Percentiles rank a stretch among this genome's conserved stretches.
These are phyloP conservation scores for Castanopsis chinensis DNA, from an alignment of 306 rosid genomes.

Conservation along the genomic window DNA sequence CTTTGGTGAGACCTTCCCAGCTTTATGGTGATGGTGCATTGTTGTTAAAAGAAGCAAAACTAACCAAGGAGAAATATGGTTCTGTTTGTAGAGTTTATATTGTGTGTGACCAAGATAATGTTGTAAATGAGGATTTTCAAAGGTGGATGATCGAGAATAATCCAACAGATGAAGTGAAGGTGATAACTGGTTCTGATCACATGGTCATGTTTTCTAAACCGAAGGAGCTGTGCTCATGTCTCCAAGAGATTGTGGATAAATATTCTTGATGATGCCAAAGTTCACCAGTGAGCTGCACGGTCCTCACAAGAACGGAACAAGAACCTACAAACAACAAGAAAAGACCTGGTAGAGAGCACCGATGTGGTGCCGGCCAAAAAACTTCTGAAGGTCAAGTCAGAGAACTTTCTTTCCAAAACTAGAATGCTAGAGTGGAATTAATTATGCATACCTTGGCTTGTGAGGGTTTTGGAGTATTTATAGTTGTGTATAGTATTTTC, in stretches of 20 bases:
- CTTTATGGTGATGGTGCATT: neutral
- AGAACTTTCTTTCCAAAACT: too few relatives aligned
- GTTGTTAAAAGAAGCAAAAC: conserved; percentile 13
- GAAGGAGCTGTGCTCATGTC: conserved; percentile 17
- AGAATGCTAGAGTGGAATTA: too few relatives aligned
- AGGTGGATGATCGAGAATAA: conserved; percentile 33
- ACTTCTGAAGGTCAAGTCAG: too few relatives aligned
- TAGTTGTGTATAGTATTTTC: too few relatives aligned
- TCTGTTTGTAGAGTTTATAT: conserved; percentile 36
- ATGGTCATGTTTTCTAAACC: conserved; percentile 57
- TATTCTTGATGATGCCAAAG: too few relatives aligned
- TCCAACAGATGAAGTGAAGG: conserved; percentile 30
- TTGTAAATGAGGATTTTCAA: conserved; percentile 14
- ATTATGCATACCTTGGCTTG: too few relatives aligned
- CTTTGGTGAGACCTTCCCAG: conserved; percentile 25
- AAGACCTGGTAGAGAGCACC: too few relatives aligned
- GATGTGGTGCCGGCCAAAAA: too few relatives aligned
- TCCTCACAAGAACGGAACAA: too few relatives aligned
- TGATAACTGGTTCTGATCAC: conserved; percentile 40
- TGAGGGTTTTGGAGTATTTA: too few relatives aligned
- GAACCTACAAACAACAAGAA: too few relatives aligned
- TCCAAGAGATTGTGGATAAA: conserved; percentile 24
- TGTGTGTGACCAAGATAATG: conserved; percentile 32
- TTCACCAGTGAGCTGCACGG: too few relatives aligned
- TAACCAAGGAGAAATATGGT: conserved; percentile 33